Percentiles rank a stretch among this genome's conserved stretches.
Conservation (phyloP, 2,329 filamentous ascomycete genomes). For the Ophiostoma triangulosporum region DNA sequence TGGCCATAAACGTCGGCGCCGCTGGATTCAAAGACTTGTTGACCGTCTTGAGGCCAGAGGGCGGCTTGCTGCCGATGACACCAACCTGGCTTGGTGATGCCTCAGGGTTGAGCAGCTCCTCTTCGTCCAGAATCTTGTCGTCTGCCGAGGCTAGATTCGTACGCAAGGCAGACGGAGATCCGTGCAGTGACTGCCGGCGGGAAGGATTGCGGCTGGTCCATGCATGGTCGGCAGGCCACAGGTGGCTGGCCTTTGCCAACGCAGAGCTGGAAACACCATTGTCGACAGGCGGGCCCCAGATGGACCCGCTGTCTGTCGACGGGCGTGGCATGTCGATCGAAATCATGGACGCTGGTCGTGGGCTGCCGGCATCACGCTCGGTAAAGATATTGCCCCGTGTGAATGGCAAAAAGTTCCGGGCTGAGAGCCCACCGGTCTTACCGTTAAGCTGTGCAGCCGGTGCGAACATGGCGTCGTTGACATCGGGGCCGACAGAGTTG, state of each 20-base stretch:
- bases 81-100: conserved; percentile 45
- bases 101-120: conserved; percentile 38
- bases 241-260: conserved; percentile 37
- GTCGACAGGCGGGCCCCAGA: conserved; percentile 49
- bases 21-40: conserved; percentile 61
- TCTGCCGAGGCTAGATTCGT: conserved; percentile 50
- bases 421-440: conserved; percentile 20
- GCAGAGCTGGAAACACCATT: conserved; percentile 17
- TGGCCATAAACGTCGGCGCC: conserved; percentile 73
- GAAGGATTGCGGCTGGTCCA: conserved; percentile 56
- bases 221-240: conserved; percentile 51
- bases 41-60: conserved; percentile 26
- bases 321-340: conserved; percentile 61
- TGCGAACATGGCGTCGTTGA: conserved; percentile 20
- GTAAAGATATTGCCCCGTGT: conserved; percentile 34
- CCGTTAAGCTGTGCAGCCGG: conserved; percentile 17
- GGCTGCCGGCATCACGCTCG: conserved; percentile 43
- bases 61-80: conserved; percentile 64
- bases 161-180: conserved; percentile 50
- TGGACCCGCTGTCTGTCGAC: conserved; percentile 64
- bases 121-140: conserved; percentile 49
- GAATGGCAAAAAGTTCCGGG: conserved; percentile 31
- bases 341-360: conserved; percentile 55
- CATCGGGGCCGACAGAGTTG: conserved; percentile 35
- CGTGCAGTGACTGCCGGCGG: conserved; percentile 67